Evolutionary conservation across 208 protist species (phyloP).

Genomic region (Leishmania lainsoni): DNA sequence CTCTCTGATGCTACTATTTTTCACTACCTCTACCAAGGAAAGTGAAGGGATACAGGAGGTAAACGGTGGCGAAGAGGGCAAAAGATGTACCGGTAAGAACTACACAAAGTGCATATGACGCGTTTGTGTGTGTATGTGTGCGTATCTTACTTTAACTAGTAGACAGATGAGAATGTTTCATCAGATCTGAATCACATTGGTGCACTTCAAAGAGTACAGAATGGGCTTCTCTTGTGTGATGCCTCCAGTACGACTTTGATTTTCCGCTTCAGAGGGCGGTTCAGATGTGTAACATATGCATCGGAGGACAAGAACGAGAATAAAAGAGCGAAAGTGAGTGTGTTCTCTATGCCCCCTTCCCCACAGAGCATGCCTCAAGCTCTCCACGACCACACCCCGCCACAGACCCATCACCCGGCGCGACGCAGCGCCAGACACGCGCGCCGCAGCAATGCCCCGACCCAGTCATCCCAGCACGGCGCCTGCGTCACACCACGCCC

Average conservation of each 20-base stretch:
- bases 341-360: background rate
- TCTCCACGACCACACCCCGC: too few relatives aligned
- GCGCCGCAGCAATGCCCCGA: too few relatives aligned
- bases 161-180: too few relatives aligned
- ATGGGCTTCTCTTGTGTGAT: background rate
- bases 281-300: background rate
- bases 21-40: background rate
- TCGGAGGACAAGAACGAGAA: background rate
- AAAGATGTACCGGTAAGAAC: background rate
- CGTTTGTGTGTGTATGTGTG: background rate
- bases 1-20: background rate
- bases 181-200: background rate
- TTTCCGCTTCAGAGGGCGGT: background rate
- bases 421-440: background rate
- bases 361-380: background rate
- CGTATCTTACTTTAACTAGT: too few relatives aligned
- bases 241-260: background rate
- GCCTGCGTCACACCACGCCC: too few relatives aligned
- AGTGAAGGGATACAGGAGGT: background rate
- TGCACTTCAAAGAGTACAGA: background rate
- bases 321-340: background rate
- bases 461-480: too few relatives aligned
- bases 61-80: background rate
- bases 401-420: background rate
- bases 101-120: background rate